Evolutionary conservation across 202 grass and related monocot species (phyloP), one percentile per base, ranked within the genome.

Genomic region (Tripidium arundinaceum): DNA sequence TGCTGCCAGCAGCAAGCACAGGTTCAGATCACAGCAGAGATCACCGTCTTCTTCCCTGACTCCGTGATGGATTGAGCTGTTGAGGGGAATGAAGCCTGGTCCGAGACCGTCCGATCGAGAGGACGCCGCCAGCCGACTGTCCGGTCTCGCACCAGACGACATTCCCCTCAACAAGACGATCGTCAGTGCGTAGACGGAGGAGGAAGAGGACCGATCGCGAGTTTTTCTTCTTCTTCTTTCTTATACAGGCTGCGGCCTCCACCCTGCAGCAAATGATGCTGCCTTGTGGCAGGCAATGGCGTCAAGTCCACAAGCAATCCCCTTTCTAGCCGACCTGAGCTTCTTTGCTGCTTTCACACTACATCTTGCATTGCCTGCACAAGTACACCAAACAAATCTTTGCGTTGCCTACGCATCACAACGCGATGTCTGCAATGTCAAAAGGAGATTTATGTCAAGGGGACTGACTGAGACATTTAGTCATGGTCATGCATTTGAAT

Each of bases 61-160:
- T 38, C 68, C 41, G 29, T 2, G 34, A 42, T 13, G 14, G 7
- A 3, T 25, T 22, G 19, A 55, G 78, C 38, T 12, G 93, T 88
- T 96, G 86, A 79, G 93, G 87, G 93, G 90, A 90, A 97, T 97
- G 93, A 97, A 97, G 93, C 93, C 90, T 97, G 90, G 93, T 97
- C 93, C 90, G 93, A 92, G 66, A 89, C 58, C 83, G 63, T 84
- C 69, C 68, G 4, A 49, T 16, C 42, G 25, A 9, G 39, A 25
- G 40, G 0, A 6, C 1, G 8, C 2, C 11, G 29, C 11, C 33
- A 0, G 6, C 5, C 25, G 22, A 4, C 29, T 19, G 80, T 27
- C 46, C 25, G 84, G 64, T 70, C 72, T 86, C 84, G 64, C 8
- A 24, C 78, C 78, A 86, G 72, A 82, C 84, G 19, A 86, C 84